Percentiles rank a stretch among this genome's conserved stretches.
Evolutionary conservation across 257 asterid genomes (phyloP).

Genomic region (Forsythia suspensa): DNA sequence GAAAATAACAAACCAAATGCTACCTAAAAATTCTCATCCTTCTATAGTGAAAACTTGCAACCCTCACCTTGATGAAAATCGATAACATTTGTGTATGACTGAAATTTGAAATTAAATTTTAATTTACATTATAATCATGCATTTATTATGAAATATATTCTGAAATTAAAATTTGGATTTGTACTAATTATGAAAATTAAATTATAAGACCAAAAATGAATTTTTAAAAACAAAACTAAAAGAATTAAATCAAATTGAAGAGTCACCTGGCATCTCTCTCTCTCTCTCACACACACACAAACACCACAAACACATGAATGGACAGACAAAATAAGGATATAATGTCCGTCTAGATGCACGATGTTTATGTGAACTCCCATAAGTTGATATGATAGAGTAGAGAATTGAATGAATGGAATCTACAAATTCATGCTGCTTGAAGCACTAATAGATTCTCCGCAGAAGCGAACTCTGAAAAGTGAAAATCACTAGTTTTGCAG

Average conservation of each 20-base stretch:
- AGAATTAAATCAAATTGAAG: background rate
- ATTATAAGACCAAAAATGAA: background rate
- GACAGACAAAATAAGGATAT: background rate
- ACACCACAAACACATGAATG: no score
- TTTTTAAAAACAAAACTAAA: background rate
- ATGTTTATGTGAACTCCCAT: background rate
- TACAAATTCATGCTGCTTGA: background rate
- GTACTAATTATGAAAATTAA: background rate
- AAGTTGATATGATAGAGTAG: background rate
- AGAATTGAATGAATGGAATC: background rate
- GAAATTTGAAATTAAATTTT: no score
- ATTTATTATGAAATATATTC: no score
- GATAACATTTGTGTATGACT: no score
- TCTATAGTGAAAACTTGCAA: no score
- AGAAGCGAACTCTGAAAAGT: background rate
- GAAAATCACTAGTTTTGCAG: conserved; percentile 35
- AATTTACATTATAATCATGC: no score
- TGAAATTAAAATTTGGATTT: background rate
- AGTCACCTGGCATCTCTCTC: no score
- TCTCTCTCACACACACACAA: no score
- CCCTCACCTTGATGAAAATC: background rate
- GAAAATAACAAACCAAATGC: no score
- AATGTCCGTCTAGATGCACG: background rate
- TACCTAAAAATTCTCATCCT: no score
- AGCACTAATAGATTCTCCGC: conserved; percentile 13